Evolutionary conservation across 768 basidiomycete genomes (phyloP), one percentile per base, ranked within the genome.

Genomic region (Hydnum rufescens): DNA sequence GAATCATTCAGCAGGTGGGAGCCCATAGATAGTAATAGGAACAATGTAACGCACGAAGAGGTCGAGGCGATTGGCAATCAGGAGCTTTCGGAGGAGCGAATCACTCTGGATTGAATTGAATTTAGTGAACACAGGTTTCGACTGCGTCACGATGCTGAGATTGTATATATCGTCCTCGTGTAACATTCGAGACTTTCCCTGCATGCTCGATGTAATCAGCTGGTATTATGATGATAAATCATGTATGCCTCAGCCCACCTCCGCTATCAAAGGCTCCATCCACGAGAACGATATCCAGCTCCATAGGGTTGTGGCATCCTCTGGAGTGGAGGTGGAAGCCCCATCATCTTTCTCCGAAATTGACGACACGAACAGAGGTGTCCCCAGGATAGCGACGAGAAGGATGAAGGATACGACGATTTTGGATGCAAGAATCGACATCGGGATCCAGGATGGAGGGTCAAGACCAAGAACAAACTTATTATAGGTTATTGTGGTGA

Each of bases 221-320:
- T 49, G 42, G 53, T 46, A 56, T n/a, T 26, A 5, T 36, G 52
- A 54, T 25, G 25, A 23, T 43, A 32, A 32, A 5, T 23, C 32
- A 22, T 22, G 46, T 30, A 39, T 16, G 8, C 4, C 8, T 30
- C 3, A 36, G 29, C 30, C 19, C 3, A 42, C 31, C 29, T 34
- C 23, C 44, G 34, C 39, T 4, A 55, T 18, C 3, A 48, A n/a
- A 5, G 36, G 26, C 18, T n/a, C 42, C 29, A 53, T 44, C 52
- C 51, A 36, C 26, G 43, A 18, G 32, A 55, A 56, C 31, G 36
- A 53, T 28, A 57, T 52, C 57, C 57, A 56, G 5, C 55, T 47
- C 66, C 73, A 75, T 13, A 88, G 68, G 1, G 76, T 67, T 0
- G 78, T 77, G 59, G 85, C 86, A 58, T 87, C 84, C 60, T 88